A percentile compares a stretch with the other conserved stretches of the same genome.
These are phyloP conservation scores for Diplodia corticola DNA, from an alignment of 2,329 filamentous ascomycete genomes.

Conservation along the genomic window DNA sequence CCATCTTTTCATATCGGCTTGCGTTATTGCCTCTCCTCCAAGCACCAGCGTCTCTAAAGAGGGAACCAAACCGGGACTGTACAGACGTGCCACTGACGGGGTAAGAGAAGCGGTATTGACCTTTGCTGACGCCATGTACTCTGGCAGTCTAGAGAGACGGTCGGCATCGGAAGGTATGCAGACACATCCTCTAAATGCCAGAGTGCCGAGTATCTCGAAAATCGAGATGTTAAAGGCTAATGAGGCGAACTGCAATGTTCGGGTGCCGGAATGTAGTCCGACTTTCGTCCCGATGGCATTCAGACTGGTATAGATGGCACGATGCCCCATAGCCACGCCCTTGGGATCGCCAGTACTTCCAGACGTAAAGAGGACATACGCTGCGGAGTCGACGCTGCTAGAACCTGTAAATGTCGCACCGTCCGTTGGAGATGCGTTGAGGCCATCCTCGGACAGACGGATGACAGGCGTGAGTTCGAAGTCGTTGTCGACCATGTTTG, in stretches of 20 bases:
- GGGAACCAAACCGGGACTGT: conserved; percentile 45
- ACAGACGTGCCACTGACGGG: conserved; percentile 40
- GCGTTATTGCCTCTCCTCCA: conserved; percentile 32
- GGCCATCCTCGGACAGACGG: conserved; percentile 48
- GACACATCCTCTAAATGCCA: conserved; percentile 43
- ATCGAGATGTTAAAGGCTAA: conserved; percentile 36
- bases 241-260: conserved; percentile 30
- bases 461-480: conserved; percentile 50
- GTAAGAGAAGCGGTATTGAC: conserved; percentile 39
- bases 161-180: conserved; percentile 44
- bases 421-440: conserved; percentile 43
- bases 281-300: too few species aligned
- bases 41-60: conserved; percentile 41
- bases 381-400: too few species aligned
- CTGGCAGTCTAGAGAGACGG: too few species aligned
- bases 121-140: conserved; percentile 49
- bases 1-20: conserved; percentile 26
- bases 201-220: conserved; percentile 37
- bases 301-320: too few species aligned
- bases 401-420: conserved; percentile 22
- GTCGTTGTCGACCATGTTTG: conserved; percentile 49
- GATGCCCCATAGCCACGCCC: conserved; percentile 57
- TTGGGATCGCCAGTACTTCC: conserved; percentile 98
- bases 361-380: conserved; percentile 81
- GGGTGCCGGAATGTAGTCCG: too few species aligned